Percentiles rank a stretch among this genome's conserved stretches.
Conservation (phyloP, 2,329 filamentous ascomycete species). For the Rutstroemia sp. region DNA sequence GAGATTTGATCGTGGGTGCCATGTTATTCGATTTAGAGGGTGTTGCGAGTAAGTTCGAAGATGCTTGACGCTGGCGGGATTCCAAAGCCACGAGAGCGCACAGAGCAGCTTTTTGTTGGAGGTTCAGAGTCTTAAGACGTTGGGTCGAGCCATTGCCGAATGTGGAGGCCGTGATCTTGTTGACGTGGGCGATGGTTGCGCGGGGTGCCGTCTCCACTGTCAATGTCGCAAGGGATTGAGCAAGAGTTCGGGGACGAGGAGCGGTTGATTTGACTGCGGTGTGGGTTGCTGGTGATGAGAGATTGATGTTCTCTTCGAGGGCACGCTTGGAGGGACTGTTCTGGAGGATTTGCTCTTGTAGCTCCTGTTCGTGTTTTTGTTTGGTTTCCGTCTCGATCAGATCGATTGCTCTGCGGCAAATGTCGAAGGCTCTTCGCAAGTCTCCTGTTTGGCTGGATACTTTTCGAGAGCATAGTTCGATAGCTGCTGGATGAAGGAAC, state of each 20-base stretch:
- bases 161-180: conserved; percentile 79
- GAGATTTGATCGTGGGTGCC: conserved; percentile 75
- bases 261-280: conserved; percentile 30
- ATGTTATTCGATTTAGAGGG: conserved; percentile 52
- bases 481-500: conserved; percentile 88
- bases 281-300: conserved; percentile 45
- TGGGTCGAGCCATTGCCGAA: conserved; percentile 87
- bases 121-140: conserved; percentile 77
- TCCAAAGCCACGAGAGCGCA: conserved; percentile 87
- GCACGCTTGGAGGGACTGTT: conserved; percentile 67
- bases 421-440: conserved; percentile 89
- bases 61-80: conserved; percentile 55
- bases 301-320: conserved; percentile 74
- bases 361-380: conserved; percentile 60
- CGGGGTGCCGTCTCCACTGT: conserved; percentile 77
- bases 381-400: conserved; percentile 79
- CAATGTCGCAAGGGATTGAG: conserved; percentile 45
- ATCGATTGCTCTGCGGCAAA: conserved; percentile 83
- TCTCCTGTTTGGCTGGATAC: conserved; percentile 92
- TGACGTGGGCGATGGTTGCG: conserved; percentile 83
- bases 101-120: conserved; percentile 93
- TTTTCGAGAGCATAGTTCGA: conserved; percentile 90
- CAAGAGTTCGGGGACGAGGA: conserved; percentile 33
- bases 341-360: conserved; percentile 46
- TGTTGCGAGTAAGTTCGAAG: conserved; percentile 38